A percentile compares a stretch with the other conserved stretches of the same genome.
Evolutionary conservation across 306 rosid genomes (phyloP).

Genomic region (Mimosa bimucronata): DNA sequence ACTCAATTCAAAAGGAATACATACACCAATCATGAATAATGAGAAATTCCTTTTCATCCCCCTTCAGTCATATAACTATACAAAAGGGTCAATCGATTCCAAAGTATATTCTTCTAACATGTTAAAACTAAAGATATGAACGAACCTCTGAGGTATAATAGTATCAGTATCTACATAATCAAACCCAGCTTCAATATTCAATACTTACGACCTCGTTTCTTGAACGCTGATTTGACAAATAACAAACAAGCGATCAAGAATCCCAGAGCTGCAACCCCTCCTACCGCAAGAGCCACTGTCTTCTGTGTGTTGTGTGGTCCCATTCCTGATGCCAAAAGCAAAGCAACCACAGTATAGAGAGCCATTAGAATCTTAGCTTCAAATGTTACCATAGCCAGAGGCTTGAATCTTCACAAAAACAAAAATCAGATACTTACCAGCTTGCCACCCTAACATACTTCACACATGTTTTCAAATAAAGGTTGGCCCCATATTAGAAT

Average conservation of each 20-base stretch:
- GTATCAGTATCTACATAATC: background rate
- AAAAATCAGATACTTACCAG: conserved; percentile 22
- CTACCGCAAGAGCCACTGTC: conserved; percentile 84
- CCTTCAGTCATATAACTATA: conserved; percentile 39
- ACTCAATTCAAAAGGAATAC: background rate
- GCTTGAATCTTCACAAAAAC: background rate
- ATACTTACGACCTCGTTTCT: conserved; percentile 59
- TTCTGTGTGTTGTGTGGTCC: conserved; percentile 53
- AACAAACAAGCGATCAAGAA: conserved; percentile 72
- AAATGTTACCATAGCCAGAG: conserved; percentile 3
- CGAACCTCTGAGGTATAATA: conserved; percentile 13
- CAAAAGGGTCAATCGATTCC: conserved; percentile 31
- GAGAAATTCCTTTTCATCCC: conserved; percentile 13
- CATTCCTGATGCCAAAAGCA: conserved; percentile 41
- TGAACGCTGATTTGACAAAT: conserved; percentile 56
- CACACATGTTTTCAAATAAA: conserved; percentile 19
- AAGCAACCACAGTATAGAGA: conserved; percentile 20
- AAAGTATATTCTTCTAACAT: conserved; percentile 41
- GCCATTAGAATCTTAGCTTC: conserved; percentile 5
- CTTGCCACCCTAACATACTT: conserved; percentile 32
- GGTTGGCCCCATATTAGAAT: conserved; percentile 34
- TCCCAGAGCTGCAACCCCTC: conserved; percentile 85
- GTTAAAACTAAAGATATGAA: conserved; percentile 38
- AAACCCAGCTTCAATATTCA: conserved; percentile 35
- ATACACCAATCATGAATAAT: conserved; percentile 10